These are phyloP conservation scores for Septoria linicola DNA, from an alignment of 2,329 filamentous ascomycete species.

Conservation along the genomic window DNA sequence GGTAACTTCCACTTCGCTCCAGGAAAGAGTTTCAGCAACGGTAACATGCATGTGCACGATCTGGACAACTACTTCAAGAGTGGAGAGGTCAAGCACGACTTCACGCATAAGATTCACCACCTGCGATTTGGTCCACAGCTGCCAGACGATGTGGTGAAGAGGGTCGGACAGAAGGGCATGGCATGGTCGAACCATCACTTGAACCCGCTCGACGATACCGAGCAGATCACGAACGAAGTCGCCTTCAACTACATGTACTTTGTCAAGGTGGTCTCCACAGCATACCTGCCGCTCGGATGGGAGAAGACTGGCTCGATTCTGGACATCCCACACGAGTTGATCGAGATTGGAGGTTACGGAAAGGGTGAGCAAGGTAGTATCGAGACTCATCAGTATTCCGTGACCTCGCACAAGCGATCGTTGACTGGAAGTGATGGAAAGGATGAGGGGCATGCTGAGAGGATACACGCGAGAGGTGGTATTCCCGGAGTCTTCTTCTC, in stretches of 20 bases:
- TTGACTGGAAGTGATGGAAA: conserved; percentile 79
- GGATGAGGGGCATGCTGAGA: conserved; percentile 86
- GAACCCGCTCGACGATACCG: conserved; percentile 82
- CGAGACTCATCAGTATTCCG: conserved; percentile 97
- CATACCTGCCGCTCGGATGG: conserved; percentile 90
- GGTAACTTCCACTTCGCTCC: conserved; percentile 99
- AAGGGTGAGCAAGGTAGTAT: conserved; percentile 69
- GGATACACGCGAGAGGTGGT: conserved; percentile 82
- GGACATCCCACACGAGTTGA: conserved; percentile 46
- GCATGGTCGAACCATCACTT: conserved; percentile 86
- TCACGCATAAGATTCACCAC: conserved; percentile 83
- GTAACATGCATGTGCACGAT: conserved; percentile 97
- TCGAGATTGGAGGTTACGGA: conserved; percentile 68
- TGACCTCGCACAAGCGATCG: conserved; percentile 92
- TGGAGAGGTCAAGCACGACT: conserved; percentile 69
- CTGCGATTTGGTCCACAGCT: conserved; percentile 92
- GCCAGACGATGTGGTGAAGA: conserved; percentile 68
- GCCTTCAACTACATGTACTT: conserved; percentile 99
- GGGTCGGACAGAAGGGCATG: conserved; percentile 55
- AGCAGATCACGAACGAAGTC: conserved; percentile 74
- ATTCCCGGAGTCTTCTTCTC: conserved; percentile 99
- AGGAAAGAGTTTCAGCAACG: conserved; percentile 91
- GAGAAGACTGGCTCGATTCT: conserved; percentile 55
- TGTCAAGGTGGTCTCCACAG: conserved; percentile 95
- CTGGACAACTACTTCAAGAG: conserved; percentile 89